A percentile compares a stretch with the other conserved stretches of the same genome.
These are phyloP conservation scores for Litchi chinensis DNA, from an alignment of 345 rosid species.

Conservation along the genomic window DNA sequence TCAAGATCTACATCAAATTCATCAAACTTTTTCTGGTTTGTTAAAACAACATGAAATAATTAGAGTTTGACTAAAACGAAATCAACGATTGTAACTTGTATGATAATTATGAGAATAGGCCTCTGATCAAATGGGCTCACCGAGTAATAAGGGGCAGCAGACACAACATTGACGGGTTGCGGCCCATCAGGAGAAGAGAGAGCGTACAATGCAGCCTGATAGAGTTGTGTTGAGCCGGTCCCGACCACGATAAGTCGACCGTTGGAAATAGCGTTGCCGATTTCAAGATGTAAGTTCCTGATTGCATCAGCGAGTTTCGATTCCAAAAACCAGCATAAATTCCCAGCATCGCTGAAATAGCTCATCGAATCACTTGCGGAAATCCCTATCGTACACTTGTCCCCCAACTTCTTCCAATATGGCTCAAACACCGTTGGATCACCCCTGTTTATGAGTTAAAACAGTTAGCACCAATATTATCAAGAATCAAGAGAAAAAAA, in stretches of 20 bases:
- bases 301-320: conserved; percentile 65
- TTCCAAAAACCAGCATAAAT: conserved; percentile 78
- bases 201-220: conserved; percentile 76
- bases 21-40: neutral
- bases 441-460: conserved; percentile 52
- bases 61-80: neutral
- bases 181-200: conserved; percentile 46
- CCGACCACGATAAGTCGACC: conserved; percentile 70
- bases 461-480: neutral
- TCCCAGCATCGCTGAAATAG: conserved; percentile 61
- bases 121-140: conserved; percentile 36
- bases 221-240: conserved; percentile 84
- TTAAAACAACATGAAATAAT: neutral
- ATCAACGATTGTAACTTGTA: neutral
- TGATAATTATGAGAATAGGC: neutral
- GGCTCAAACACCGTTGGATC: conserved; percentile 82
- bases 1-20: conserved; percentile 17
- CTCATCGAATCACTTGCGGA: conserved; percentile 76
- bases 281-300: conserved; percentile 55
- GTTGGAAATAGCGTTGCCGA: conserved; percentile 64
- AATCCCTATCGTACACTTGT: conserved; percentile 63
- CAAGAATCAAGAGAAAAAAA: neutral
- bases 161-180: conserved; percentile 69
- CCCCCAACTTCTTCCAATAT: conserved; percentile 70
- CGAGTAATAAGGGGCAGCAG: conserved; percentile 91